Percentiles rank a stretch among this genome's conserved stretches.
Conservation (phyloP, 805 yeast species). For the Blastobotrys americana region DNA sequence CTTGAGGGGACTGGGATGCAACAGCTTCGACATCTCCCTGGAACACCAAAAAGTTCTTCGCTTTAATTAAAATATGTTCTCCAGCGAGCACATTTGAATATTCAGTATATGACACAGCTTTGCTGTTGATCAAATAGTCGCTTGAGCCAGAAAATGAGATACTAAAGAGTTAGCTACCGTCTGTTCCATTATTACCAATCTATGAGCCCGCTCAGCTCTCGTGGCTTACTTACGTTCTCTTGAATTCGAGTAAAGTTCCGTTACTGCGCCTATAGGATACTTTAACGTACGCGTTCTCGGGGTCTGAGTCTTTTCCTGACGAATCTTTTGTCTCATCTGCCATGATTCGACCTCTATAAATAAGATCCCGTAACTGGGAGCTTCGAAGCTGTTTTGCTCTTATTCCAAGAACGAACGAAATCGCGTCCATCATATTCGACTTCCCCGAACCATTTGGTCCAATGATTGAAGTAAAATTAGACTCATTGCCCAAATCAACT, state of each 20-base stretch:
- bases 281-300: constrained; percentile 62
- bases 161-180: too few species aligned
- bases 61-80: constrained; percentile 80
- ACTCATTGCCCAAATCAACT: constrained; percentile 69
- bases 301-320: constrained; percentile 31
- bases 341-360: constrained; percentile 62
- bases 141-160: constrained; percentile 49
- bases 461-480: constrained; percentile 79
- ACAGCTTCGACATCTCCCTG: constrained; percentile 96
- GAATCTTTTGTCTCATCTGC: constrained; percentile 24
- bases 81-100: constrained; percentile 60
- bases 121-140: constrained; percentile 59
- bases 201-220: neutral
- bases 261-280: constrained; percentile 60
- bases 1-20: constrained; percentile 77
- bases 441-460: constrained; percentile 99
- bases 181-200: neutral
- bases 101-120: constrained; percentile 51
- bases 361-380: constrained; percentile 60
- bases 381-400: constrained; percentile 71
- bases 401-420: constrained; percentile 88
- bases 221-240: constrained; percentile 39
- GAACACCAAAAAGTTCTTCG: constrained; percentile 85
- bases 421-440: constrained; percentile 95
- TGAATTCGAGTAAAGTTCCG: constrained; percentile 53